These are phyloP conservation scores for Neurospora sp. DNA, from an alignment of 495 filamentous ascomycete genomes.

Conservation along the genomic window DNA sequence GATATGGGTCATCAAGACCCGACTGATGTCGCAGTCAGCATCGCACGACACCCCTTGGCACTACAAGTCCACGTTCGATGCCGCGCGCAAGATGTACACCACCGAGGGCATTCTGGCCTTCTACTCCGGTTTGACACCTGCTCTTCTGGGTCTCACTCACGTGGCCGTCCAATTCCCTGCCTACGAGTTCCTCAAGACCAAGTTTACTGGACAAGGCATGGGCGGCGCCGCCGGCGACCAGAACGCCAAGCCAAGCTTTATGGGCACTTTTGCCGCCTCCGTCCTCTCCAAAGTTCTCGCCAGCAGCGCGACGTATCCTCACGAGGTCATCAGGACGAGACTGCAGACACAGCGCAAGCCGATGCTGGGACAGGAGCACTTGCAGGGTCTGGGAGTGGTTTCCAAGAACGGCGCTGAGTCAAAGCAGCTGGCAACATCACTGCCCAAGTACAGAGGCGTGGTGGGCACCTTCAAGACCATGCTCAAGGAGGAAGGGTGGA, in stretches of 20 bases:
- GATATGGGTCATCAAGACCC: slow-evolving; percentile 99
- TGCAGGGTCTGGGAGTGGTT: slow-evolving; percentile 46
- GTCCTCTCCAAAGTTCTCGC: slow-evolving; percentile 91
- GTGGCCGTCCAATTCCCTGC: slow-evolving; percentile 97
- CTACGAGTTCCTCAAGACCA: slow-evolving; percentile 86
- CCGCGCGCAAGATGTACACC: slow-evolving; percentile 88
- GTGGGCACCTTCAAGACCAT: slow-evolving; percentile 78
- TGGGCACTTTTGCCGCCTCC: slow-evolving; percentile 77
- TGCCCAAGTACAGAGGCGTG: slow-evolving; percentile 69
- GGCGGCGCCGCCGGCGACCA: slow-evolving; percentile 43
- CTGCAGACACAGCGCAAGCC: slow-evolving; percentile 76
- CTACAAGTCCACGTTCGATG: slow-evolving; percentile 78
- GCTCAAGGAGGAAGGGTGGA: slow-evolving; percentile 84
- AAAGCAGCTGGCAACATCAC: background rate
- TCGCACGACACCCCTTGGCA: slow-evolving; percentile 60
- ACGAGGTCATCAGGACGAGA: slow-evolving; percentile 87
- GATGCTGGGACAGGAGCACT: slow-evolving; percentile 48
- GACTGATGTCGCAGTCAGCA: slow-evolving; percentile 80
- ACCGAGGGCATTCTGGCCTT: slow-evolving; percentile 82
- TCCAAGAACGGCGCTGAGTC: background rate
- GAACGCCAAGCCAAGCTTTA: slow-evolving; percentile 32
- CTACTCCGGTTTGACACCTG: slow-evolving; percentile 90
- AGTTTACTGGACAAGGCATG: slow-evolving; percentile 79
- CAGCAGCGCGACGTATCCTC: slow-evolving; percentile 91
- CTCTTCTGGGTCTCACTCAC: slow-evolving; percentile 83